Evolutionary conservation across 164 flowering plant species (phyloP).

Genomic region (Magnolia changhungtana): DNA sequence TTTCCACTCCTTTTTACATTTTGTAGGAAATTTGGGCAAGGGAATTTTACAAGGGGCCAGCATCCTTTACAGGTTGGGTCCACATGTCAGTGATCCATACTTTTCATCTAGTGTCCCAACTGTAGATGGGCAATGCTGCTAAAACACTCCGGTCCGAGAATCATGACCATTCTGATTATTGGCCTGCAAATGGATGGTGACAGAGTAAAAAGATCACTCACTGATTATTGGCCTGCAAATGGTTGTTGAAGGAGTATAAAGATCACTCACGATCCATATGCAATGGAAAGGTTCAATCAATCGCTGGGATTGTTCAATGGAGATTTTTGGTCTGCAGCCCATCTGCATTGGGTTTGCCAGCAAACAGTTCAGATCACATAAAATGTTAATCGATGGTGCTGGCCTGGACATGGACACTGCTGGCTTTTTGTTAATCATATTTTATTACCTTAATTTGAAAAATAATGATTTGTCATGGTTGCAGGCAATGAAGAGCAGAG

Average conservation of each 20-base stretch:
- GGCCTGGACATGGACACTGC: no score
- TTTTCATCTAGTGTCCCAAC: no score
- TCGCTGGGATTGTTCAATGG: neutral
- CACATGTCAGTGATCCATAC: neutral
- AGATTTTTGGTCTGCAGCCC: neutral
- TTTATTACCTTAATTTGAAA: neutral
- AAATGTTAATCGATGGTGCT: no score
- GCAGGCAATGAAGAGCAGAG: conserved; percentile 71
- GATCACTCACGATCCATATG: no score
- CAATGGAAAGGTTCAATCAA: neutral
- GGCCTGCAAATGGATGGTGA: neutral
- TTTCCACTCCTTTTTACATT: neutral
- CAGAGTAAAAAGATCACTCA: no score
- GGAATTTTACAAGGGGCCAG: neutral
- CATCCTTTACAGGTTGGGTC: neutral
- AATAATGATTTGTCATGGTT: neutral
- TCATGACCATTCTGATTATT: neutral
- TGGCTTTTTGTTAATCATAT: no score
- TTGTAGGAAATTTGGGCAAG: neutral
- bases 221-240: neutral
- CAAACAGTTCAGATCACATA: no score
- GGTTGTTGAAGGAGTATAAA: no score
- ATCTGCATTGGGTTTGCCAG: neutral
- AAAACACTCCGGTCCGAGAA: no score
- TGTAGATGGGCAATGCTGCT: no score